Percentiles rank a stretch among this genome's conserved stretches.
These are phyloP conservation scores for Puccinia coronata DNA, from an alignment of 1,284 basidiomycete genomes.

Conservation along the genomic window DNA sequence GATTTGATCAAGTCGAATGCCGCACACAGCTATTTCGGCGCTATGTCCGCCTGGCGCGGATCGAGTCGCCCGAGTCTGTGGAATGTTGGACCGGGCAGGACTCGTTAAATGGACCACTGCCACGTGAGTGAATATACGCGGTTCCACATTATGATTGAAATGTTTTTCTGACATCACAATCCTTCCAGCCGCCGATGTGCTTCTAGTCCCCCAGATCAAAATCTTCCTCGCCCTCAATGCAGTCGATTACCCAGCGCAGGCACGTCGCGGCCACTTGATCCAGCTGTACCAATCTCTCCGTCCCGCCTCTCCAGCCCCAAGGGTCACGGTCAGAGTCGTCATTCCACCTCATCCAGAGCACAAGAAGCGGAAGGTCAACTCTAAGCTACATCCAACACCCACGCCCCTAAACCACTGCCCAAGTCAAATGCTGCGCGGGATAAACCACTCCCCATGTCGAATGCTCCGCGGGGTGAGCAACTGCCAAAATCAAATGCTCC, in stretches of 20 bases:
- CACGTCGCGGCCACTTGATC: conserved; percentile 1
- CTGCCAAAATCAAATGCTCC: too few relatives aligned
- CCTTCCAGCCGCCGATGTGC: not conserved
- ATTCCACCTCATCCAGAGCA: not conserved
- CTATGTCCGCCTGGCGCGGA: not conserved
- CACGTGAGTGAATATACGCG: not conserved
- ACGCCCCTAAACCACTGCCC: too few relatives aligned
- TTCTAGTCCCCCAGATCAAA: conserved; percentile 2
- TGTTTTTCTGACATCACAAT: not conserved
- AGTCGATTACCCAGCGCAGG: conserved; percentile 12
- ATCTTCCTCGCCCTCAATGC: conserved; percentile 1
- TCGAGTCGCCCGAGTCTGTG: not conserved
- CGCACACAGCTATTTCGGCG: not conserved
- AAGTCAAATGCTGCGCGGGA: too few relatives aligned
- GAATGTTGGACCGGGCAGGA: conserved; percentile 1
- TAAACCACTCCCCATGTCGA: too few relatives aligned
- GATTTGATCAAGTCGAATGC: not conserved
- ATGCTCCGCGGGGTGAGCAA: too few relatives aligned
- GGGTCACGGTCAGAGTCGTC: not conserved
- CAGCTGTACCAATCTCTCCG: not conserved
- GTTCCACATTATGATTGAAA: not conserved
- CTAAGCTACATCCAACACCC: not conserved
- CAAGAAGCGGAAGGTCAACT: not conserved
- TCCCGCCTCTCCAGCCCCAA: not conserved
- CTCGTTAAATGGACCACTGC: not conserved